Conservation (phyloP, 352 stramenopile genomes). For the Phytophthora pistaciae region DNA sequence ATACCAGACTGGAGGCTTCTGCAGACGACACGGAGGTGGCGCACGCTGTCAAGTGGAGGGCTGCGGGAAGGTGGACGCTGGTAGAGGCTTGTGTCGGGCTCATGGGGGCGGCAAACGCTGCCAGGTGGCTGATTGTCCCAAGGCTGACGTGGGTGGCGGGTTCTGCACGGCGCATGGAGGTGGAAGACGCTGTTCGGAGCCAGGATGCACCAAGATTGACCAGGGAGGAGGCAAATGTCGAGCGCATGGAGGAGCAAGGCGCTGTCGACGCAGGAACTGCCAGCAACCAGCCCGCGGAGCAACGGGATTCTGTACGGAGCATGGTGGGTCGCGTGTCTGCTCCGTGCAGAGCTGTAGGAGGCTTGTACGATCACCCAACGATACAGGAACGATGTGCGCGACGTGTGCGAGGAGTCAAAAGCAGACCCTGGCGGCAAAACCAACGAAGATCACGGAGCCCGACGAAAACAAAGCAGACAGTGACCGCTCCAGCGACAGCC, state of each 20-base stretch:
- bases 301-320: slow-evolving; percentile 69
- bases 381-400: slow-evolving; percentile 49
- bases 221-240: slow-evolving; percentile 85
- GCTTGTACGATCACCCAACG: slow-evolving; percentile 53
- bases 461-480: slow-evolving; percentile 16
- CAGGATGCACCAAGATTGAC: slow-evolving; percentile 82
- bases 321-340: slow-evolving; percentile 72
- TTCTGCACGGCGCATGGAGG: slow-evolving; percentile 86
- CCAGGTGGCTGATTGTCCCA: slow-evolving; percentile 57
- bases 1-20: slow-evolving; percentile 85
- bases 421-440: slow-evolving; percentile 6
- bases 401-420: slow-evolving; percentile 48
- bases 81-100: slow-evolving; percentile 72
- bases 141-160: slow-evolving; percentile 84
- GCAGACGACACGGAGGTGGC: slow-evolving; percentile 76
- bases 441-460: not conserved
- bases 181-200: slow-evolving; percentile 71
- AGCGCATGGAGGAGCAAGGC: slow-evolving; percentile 75
- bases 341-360: slow-evolving; percentile 63
- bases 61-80: slow-evolving; percentile 85
- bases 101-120: slow-evolving; percentile 84
- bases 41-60: slow-evolving; percentile 75
- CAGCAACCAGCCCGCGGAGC: slow-evolving; percentile 62
- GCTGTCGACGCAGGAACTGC: slow-evolving; percentile 66
- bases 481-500: slow-evolving; percentile 25